Percentiles rank a stretch among this genome's conserved stretches.
These are phyloP conservation scores for Leccinum arenicola DNA, from an alignment of 768 basidiomycete species.

Conservation along the genomic window DNA sequence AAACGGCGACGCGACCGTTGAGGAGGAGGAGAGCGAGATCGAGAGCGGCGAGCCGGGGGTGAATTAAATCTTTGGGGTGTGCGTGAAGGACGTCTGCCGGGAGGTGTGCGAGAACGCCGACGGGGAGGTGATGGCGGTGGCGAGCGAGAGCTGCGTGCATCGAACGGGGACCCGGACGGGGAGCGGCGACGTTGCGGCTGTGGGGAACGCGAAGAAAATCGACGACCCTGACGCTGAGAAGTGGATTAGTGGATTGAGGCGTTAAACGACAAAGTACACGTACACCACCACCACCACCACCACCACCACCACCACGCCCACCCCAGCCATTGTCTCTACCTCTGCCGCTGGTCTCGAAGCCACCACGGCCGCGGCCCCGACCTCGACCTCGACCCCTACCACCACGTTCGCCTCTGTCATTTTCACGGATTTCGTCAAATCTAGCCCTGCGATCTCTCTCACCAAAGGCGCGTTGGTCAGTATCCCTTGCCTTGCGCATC, in stretches of 20 bases:
- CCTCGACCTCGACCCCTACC: constrained; percentile 61
- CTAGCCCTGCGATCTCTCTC: constrained; percentile 68
- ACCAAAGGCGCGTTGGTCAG: constrained; percentile 61
- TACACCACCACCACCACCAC: constrained; percentile 55
- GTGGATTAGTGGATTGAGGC: constrained; percentile 7
- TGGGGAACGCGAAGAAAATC: constrained; percentile 41
- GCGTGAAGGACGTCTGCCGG: constrained; percentile 34
- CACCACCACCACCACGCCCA: constrained; percentile 54
- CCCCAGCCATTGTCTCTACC: constrained; percentile 67
- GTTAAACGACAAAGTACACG: constrained; percentile 7
- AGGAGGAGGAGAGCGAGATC: constrained; percentile 31
- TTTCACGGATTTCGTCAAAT: constrained; percentile 66
- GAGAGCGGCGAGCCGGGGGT: constrained; percentile 39
- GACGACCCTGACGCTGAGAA: constrained; percentile 43
- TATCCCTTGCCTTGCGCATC: constrained; percentile 67
- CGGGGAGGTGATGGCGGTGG: constrained; percentile 32
- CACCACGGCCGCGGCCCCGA: constrained; percentile 48
- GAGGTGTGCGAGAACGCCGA: constrained; percentile 40
- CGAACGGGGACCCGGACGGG: constrained; percentile 35
- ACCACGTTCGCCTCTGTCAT: constrained; percentile 47
- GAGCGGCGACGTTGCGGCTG: constrained; percentile 50
- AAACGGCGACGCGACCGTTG: constrained; percentile 26
- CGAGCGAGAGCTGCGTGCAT: constrained; percentile 39
- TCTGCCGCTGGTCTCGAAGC: constrained; percentile 49
- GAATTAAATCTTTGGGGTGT: constrained; percentile 29